Percentiles rank a stretch among this genome's conserved stretches.
phyloP scores from a whole-genome alignment of 768 basidiomycete species.

The Tricholoma sp. region DNA sequence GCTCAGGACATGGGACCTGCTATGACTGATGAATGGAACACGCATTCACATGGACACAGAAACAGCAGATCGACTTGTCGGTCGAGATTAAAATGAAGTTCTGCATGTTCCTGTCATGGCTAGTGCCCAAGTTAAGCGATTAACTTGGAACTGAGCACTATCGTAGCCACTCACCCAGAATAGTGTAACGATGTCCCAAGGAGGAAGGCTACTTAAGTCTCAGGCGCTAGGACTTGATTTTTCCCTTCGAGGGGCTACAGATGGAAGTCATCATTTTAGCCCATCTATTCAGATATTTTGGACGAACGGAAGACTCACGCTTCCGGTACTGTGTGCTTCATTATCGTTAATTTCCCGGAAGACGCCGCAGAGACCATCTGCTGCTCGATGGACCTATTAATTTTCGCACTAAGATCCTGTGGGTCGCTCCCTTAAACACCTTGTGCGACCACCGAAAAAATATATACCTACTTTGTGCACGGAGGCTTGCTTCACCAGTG shows the following conservation, averaged over 20 bases:
- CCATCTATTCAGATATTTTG: neutral
- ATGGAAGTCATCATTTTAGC: neutral
- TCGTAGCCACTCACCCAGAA: neutral
- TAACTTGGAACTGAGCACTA: neutral
- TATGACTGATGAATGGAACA: neutral
- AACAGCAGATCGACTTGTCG: neutral
- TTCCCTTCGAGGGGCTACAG: slow-evolving; percentile 15
- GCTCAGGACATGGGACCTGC: neutral
- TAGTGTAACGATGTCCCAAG: neutral
- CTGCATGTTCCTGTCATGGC: neutral
- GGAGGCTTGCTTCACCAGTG: slow-evolving; percentile 66
- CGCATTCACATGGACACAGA: neutral
- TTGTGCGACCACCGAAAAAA: neutral
- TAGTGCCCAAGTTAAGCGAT: neutral
- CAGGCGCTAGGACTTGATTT: slow-evolving; percentile 11
- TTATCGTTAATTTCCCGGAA: slow-evolving; percentile 85
- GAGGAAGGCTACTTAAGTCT: neutral
- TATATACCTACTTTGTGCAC: slow-evolving; percentile 62
- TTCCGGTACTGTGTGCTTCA: slow-evolving; percentile 63
- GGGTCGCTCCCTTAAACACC: neutral
- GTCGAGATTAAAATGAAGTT: neutral
- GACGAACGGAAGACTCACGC: slow-evolving; percentile 23
- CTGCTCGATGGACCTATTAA: slow-evolving; percentile 85
- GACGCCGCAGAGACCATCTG: slow-evolving; percentile 91
- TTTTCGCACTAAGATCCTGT: slow-evolving; percentile 83